These are phyloP conservation scores for Didymella glomerata DNA, from an alignment of 2,329 filamentous ascomycete species.

Conservation along the genomic window DNA sequence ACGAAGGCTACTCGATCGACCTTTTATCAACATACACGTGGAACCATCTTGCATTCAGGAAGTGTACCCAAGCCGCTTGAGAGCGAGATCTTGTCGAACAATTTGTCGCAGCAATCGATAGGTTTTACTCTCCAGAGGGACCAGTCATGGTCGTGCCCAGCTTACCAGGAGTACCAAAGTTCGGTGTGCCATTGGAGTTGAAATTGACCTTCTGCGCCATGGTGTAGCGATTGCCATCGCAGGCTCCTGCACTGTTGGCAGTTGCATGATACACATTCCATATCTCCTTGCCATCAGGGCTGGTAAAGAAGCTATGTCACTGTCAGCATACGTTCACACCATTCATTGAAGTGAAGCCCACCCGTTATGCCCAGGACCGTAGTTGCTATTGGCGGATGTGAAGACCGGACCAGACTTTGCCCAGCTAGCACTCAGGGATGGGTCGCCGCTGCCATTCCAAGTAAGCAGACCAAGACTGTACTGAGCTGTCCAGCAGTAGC, in stretches of 20 bases:
- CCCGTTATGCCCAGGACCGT: slow-evolving; percentile 65
- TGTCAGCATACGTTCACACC: background rate
- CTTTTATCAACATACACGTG: too few relatives aligned
- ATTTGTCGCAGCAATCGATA: background rate
- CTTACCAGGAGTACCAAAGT: slow-evolving; percentile 56
- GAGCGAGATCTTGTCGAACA: too few relatives aligned
- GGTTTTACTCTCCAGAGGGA: slow-evolving; percentile 46
- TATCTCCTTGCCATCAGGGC: slow-evolving; percentile 62
- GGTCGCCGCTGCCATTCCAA: slow-evolving; percentile 61
- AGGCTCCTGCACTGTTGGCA: slow-evolving; percentile 58
- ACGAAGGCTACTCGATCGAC: too few relatives aligned
- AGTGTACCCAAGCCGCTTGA: too few relatives aligned
- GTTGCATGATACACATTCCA: slow-evolving; percentile 68
- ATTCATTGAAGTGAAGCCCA: slow-evolving; percentile 22
- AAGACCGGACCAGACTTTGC: slow-evolving; percentile 63
- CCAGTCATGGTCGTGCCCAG: slow-evolving; percentile 45
- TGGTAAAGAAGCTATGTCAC: slow-evolving; percentile 61
- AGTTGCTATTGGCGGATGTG: slow-evolving; percentile 64
- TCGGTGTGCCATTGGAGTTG: slow-evolving; percentile 61
- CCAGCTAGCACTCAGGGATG: slow-evolving; percentile 57
- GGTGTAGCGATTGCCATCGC: slow-evolving; percentile 63
- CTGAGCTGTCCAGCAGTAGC: slow-evolving; percentile 64
- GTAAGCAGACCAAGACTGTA: slow-evolving; percentile 64
- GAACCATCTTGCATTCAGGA: too few relatives aligned
- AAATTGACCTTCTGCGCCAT: slow-evolving; percentile 62